Evolutionary conservation across 2,329 filamentous ascomycete species (phyloP), one percentile per base, ranked within the genome.

Genomic region (Zarea fungicola): DNA sequence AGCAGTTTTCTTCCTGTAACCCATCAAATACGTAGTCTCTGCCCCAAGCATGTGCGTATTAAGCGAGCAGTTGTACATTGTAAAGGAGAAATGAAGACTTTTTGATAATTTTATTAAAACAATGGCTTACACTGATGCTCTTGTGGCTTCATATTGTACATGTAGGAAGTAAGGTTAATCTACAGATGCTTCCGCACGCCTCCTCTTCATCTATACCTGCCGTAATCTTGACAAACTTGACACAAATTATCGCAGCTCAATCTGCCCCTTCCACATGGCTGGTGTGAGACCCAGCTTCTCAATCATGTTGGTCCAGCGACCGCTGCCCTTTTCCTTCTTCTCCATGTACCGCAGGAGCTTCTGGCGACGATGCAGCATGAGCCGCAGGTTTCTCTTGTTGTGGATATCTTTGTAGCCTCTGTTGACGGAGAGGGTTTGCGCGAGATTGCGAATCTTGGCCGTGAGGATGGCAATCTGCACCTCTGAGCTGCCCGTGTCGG

Each of bases 401-500:
- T 89, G 81, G 74, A 95, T 96, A 65, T 99, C 93, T 65, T 85
- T 89, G 66, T 86, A 81, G 5, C 85, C 88, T 57, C 74, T 70
- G 52, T 82, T 78, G 35, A 73, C 76, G 61, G 85, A 77, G 44
- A 96, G 69, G 56, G 85, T 83, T 57, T 86, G 77, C 14, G 87
- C 84, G 42, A 99, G 67, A 21, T 85, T 83, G 54, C 89, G 78
- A 64, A 99, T 99, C 77, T 96, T 97, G 50, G 89, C 81, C 3
- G 93, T 99, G 65, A 99, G 69, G 58, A 99, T 95, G 39, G 90
- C 91, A 56, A 95, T 89, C 74, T 99, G 93, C n/a, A 99, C 95
- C 70, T 99, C 93, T 6, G 89, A 89, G 59, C 89, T 95, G 29
- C 93, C 93, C 1, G 92, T 99, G 64, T 99, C 93, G 5, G 86